phyloP scores from a whole-genome alignment of 2,329 filamentous ascomycete species.

The Trichophyton mentagrophytes region DNA sequence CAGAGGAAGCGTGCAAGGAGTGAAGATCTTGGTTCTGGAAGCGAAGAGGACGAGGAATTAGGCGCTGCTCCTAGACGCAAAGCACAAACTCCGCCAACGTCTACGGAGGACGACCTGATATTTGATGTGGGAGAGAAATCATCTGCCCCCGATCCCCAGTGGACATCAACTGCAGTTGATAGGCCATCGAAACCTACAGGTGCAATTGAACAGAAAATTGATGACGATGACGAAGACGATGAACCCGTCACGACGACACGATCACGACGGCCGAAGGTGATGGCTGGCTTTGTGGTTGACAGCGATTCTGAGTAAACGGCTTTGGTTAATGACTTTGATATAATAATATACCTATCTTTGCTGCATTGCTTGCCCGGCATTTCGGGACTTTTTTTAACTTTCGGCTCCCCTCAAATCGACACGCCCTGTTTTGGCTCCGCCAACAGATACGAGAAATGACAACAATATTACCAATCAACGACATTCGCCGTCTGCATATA shows the following conservation, averaged over 20 bases:
- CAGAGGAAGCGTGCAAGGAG: slow-evolving; percentile 4
- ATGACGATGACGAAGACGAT: slow-evolving; percentile 19
- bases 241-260: slow-evolving; percentile 20
- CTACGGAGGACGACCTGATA: slow-evolving; percentile 21
- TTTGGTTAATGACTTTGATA: background rate
- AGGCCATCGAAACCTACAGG: background rate
- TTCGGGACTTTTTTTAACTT: background rate
- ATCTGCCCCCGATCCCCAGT: slow-evolving; percentile 2
- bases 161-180: background rate
- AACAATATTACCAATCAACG: background rate
- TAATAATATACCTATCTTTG: background rate
- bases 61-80: slow-evolving; percentile 5
- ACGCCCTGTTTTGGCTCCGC: background rate
- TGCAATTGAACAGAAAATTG: background rate
- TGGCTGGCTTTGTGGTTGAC: slow-evolving; percentile 32
- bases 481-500: background rate
- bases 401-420: background rate
- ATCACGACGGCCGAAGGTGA: slow-evolving; percentile 23
- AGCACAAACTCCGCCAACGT: slow-evolving; percentile 17
- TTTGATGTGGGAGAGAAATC: slow-evolving; percentile 19
- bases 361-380: background rate
- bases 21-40: background rate
- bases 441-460: background rate
- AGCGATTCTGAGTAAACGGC: slow-evolving; percentile 30
- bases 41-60: slow-evolving; percentile 7